Evolutionary conservation across 73 alveolate species (phyloP).

Genomic region (Uronychia binucleata): DNA sequence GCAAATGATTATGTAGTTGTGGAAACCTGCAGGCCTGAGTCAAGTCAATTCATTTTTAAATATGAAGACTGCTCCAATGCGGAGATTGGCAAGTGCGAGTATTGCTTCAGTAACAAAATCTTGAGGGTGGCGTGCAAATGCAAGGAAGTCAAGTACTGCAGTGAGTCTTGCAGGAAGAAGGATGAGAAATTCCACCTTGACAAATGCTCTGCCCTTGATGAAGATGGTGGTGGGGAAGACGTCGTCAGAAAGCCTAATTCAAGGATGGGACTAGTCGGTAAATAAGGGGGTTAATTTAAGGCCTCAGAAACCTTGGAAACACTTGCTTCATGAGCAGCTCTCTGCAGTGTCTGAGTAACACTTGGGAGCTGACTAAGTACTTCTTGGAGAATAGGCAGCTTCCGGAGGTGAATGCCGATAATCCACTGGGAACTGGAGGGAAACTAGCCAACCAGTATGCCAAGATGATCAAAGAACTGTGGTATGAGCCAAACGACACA

Average conservation of each 20-base stretch:
- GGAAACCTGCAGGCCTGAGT: conserved; percentile 5
- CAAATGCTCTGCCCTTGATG: conserved; percentile 62
- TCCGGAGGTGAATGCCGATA: conserved; percentile 85
- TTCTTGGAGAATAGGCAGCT: conserved; percentile 62
- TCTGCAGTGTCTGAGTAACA: conserved; percentile 87
- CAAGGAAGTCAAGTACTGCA: conserved; percentile 72
- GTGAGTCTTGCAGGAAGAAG: conserved; percentile 63
- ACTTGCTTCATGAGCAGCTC: conserved; percentile 99
- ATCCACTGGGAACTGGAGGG: conserved; percentile 96
- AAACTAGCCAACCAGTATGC: conserved; percentile 76
- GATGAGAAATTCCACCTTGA: conserved; percentile 71
- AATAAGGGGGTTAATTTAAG: not conserved
- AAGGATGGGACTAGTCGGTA: conserved; percentile 82
- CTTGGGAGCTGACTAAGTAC: conserved; percentile 85
- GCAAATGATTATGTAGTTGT: conserved; percentile 12
- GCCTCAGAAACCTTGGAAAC: conserved; percentile 96
- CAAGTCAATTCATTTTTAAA: conserved; percentile 36
- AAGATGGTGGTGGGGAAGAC: conserved; percentile 4
- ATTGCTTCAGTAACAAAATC: conserved; percentile 52
- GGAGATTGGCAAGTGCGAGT: conserved; percentile 68
- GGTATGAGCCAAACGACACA: conserved; percentile 77
- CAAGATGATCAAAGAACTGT: conserved; percentile 76
- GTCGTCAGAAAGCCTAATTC: conserved; percentile 28
- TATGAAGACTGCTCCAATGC: conserved; percentile 20
- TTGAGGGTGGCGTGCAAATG: conserved; percentile 59